phyloP scores from a whole-genome alignment of 345 rosid species.

The Syzygium aqueum region DNA sequence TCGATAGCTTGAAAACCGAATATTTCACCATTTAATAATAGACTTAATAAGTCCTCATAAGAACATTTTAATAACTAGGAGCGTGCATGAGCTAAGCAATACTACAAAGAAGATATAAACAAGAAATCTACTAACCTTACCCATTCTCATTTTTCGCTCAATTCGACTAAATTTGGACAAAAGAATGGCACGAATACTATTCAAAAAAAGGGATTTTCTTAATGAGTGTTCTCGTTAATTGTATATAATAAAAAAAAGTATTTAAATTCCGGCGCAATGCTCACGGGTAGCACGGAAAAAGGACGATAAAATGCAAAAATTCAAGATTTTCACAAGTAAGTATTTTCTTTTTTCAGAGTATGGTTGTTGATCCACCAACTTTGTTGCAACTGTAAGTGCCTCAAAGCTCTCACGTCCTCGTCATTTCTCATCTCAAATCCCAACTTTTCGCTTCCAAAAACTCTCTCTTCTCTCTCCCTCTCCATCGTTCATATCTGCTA shows the following conservation, averaged over 20 bases:
- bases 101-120: neutral
- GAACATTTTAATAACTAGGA: neutral
- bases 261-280: neutral
- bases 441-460: constrained; percentile 4
- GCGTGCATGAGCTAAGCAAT: neutral
- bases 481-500: neutral
- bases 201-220: neutral
- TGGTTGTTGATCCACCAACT: neutral
- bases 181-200: neutral
- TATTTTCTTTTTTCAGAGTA: neutral
- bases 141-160: rapidly evolving
- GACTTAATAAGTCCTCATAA: no score
- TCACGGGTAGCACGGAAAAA: neutral
- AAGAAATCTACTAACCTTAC: neutral
- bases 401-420: neutral
- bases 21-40: neutral
- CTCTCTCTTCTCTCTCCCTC: neutral
- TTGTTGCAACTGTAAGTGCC: neutral
- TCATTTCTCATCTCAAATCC: constrained; percentile 3
- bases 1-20: neutral
- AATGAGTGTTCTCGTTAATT: neutral
- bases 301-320: neutral
- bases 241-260: neutral
- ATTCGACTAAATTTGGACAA: neutral
- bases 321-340: neutral